Evolutionary conservation across 768 basidiomycete species (phyloP), one percentile per base, ranked within the genome.

Genomic region (Tricholoma terreum): DNA sequence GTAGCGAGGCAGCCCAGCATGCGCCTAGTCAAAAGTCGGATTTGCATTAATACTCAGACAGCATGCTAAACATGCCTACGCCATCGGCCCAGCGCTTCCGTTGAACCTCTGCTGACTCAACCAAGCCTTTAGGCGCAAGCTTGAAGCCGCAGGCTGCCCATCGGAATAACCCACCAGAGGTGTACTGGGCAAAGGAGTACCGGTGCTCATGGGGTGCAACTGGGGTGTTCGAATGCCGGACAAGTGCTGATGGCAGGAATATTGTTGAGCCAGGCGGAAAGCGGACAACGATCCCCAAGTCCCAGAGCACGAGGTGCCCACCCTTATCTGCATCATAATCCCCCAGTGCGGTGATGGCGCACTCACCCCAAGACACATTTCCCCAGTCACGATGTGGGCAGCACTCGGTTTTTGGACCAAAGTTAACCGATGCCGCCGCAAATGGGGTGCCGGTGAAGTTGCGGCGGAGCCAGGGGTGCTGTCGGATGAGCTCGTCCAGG

Each of bases 111-210:
- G 6, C 17, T 3, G 43, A 45, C 22, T 45, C 43, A 7, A 12
- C 43, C 1, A 4, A 6, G 4, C 24, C 24, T 12, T 4, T 0
- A 45, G 43, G 22, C 6, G 9, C 17, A 11, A 4, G 22, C 24
- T 27, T 24, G 6, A 50, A 50, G 4, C 50, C 50, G 17, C 33
- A 6, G 0, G 8, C 15, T 2, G 27, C 35, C 27, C 48, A 56
- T 4, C 55, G 30, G 17, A 56, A 56, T 19, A 56, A 2, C 21
- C 55, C 48, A 5, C 55, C 55, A 1, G 55, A 19, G 2, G 12
- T 45, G 30, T 56, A 56, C 21, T 56, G 55, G 11, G 55, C 36
- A 21, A 56, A 50, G 14, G 35, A 56, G 11, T 35, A 42, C 21
- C 15, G 46, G 11, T 8, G 6, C 19, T 56, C 48, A 50, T 36